phyloP scores from a whole-genome alignment of 495 filamentous ascomycete species.

The Massariosphaeria phaeospora region DNA sequence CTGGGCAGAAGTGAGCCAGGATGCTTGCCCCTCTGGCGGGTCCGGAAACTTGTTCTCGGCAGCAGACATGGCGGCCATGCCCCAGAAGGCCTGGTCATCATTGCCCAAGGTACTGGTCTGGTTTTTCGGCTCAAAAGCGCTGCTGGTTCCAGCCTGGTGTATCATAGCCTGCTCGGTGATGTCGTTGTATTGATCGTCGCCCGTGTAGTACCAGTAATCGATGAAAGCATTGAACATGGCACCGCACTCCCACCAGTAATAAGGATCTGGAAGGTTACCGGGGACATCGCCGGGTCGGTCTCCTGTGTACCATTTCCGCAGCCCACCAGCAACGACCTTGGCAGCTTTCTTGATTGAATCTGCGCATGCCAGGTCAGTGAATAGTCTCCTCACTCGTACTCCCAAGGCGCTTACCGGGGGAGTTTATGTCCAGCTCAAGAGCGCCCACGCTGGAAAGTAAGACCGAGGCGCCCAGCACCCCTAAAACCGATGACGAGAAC shows the following conservation, averaged over 20 bases:
- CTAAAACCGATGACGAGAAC: slow-evolving; percentile 20
- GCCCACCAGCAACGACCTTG: slow-evolving; percentile 34
- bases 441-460: slow-evolving; percentile 24
- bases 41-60: slow-evolving; percentile 49
- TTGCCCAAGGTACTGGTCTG: slow-evolving; percentile 49
- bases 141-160: slow-evolving; percentile 45
- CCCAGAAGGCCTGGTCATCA: slow-evolving; percentile 58
- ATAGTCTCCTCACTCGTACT: not conserved
- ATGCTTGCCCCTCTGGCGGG: slow-evolving; percentile 49
- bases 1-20: slow-evolving; percentile 71
- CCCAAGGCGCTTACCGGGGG: slow-evolving; percentile 14
- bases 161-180: slow-evolving; percentile 49
- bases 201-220: slow-evolving; percentile 55
- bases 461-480: slow-evolving; percentile 21
- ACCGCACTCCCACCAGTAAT: slow-evolving; percentile 50
- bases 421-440: slow-evolving; percentile 26
- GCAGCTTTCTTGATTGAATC: slow-evolving; percentile 40
- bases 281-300: slow-evolving; percentile 45
- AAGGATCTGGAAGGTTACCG: slow-evolving; percentile 40
- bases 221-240: slow-evolving; percentile 49
- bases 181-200: slow-evolving; percentile 51
- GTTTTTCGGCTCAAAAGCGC: slow-evolving; percentile 50
- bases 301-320: slow-evolving; percentile 45
- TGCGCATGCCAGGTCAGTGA: slow-evolving; percentile 3
- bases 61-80: slow-evolving; percentile 52